phyloP scores from a whole-genome alignment of 441 rosid genomes.

The Jatropha podagrica region DNA sequence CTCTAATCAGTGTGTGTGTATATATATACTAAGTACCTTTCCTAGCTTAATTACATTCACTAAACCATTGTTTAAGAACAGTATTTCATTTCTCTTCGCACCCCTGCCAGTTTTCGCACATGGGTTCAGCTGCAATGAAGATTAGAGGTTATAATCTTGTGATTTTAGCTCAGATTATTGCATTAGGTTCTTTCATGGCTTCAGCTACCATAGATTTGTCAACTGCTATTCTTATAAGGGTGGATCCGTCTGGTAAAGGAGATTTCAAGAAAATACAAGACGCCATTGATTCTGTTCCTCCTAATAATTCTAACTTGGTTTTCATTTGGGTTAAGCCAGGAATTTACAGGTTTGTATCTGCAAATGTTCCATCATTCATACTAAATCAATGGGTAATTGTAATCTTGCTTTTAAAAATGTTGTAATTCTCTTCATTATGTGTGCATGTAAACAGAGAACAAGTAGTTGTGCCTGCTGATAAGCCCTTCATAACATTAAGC shows the following conservation, averaged over 20 bases:
- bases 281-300: conserved; percentile 64
- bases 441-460: conserved; percentile 47
- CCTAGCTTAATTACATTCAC: conserved; percentile 21
- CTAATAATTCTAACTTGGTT: conserved; percentile 36
- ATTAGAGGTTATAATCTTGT: conserved; percentile 20
- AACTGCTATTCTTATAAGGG: conserved; percentile 48
- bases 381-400: no score
- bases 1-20: conserved; percentile 21
- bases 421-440: neutral
- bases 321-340: conserved; percentile 71
- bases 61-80: conserved; percentile 14
- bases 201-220: conserved; percentile 35
- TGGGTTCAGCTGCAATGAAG: conserved; percentile 28
- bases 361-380: neutral
- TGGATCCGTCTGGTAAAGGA: conserved; percentile 69
- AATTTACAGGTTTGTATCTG: conserved; percentile 47
- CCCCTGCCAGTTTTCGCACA: conserved; percentile 19
- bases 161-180: conserved; percentile 27
- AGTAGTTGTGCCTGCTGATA: conserved; percentile 59
- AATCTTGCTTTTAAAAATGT: neutral
- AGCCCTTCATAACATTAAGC: conserved; percentile 71
- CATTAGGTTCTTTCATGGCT: conserved; percentile 25
- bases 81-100: neutral
- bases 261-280: conserved; percentile 65
- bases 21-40: conserved; percentile 9